Base-by-base conservation (phyloP, 148 eudicot genomes). In the Tetragonia tetragonoides region DNA sequence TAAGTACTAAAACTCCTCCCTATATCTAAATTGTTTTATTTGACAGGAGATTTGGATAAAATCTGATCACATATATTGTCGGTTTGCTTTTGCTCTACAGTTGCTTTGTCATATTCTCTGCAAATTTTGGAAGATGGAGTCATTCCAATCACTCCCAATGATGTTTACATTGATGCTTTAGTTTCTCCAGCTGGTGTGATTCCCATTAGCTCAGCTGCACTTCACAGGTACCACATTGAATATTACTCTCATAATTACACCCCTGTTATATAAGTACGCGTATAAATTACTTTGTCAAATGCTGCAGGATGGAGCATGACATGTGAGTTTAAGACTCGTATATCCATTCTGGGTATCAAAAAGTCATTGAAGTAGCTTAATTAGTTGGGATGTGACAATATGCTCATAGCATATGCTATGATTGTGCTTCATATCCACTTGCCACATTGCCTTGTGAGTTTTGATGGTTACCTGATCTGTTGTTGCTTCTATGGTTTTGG, bases 41-140 rank as follows among this genome's bases (percentile, higher is more conserved):
- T 66, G 47, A 37, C 7, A 7, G 24, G 2, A 47, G n/a, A 66
- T 47, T 23, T 28, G 20, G 41, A 37, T 11, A 24, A 38, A 11
- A 72, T 34, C 75, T 40, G 10, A 40, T 11, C 21, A 28, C 37
- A 17, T 12, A 18, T 38, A 54, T 34, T 51, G 24, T n/a, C 69
- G 57, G 24, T 60, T 73, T 78, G 64, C 73, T 61, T 68, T 20
- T n/a, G 80, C 82, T 80, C 8, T 81, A 79, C 80, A 96, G 99
- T 93, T 88, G 98, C 97, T 72, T 82, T 96, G 73, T 87, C 99
- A 24, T 96, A 96, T 84, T 90, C 98, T 39, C 70, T 76, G 56
- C 99, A 96, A 79, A 88, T 96, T 81, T n/a, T 96, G 88, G 98
- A 93, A 44, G 93, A 95, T 49, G 92, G 84, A 70, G 89, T 85